Conservation (phyloP, 2,329 filamentous ascomycete species). For the Diplodia sapinea region DNA sequence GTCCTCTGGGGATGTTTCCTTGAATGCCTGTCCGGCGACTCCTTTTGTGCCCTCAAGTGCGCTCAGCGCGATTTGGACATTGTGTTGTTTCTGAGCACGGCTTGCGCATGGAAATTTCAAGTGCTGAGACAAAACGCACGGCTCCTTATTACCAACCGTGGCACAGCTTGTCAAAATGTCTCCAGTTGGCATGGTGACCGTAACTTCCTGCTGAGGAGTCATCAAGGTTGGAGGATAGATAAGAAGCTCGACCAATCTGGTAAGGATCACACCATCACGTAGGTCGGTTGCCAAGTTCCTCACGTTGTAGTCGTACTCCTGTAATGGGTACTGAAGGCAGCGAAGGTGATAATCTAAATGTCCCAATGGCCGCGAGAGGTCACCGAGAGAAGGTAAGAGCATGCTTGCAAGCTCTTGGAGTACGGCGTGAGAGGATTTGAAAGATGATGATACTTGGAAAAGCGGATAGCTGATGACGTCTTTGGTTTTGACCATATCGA, state of each 20-base stretch:
- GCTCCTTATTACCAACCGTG: conserved; percentile 44
- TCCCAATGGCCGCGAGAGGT: conserved; percentile 60
- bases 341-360: conserved; percentile 63
- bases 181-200: conserved; percentile 54
- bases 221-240: conserved; percentile 52
- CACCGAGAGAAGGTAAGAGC: conserved; percentile 64
- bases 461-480: conserved; percentile 51
- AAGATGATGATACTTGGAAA: conserved; percentile 58
- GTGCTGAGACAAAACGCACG: conserved; percentile 60
- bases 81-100: conserved; percentile 63
- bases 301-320: conserved; percentile 65
- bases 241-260: conserved; percentile 64
- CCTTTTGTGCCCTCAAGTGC: conserved; percentile 56
- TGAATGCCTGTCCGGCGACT: conserved; percentile 48
- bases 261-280: conserved; percentile 65
- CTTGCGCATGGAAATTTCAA: conserved; percentile 64
- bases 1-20: conserved; percentile 59
- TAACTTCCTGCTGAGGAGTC: conserved; percentile 47
- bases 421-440: conserved; percentile 63
- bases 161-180: conserved; percentile 50
- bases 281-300: conserved; percentile 67
- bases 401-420: conserved; percentile 59
- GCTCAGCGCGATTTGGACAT: conserved; percentile 63
- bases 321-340: conserved; percentile 61
- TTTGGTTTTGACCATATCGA: conserved; percentile 60